These are phyloP conservation scores for Syncephalis fuscata DNA, from an alignment of 371 early-diverging fungal species.

Conservation along the genomic window DNA sequence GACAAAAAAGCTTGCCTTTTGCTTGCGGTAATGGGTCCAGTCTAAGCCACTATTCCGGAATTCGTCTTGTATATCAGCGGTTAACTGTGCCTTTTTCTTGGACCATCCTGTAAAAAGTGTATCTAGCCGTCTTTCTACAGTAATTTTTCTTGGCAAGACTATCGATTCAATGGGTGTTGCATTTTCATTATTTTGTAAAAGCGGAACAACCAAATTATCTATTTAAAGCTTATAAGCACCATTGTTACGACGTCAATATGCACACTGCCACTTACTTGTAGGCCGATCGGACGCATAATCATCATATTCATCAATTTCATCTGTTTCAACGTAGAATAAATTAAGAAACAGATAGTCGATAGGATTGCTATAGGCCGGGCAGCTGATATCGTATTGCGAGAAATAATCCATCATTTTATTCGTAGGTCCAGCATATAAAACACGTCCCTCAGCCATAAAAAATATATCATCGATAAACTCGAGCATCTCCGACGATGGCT, in stretches of 20 bases:
- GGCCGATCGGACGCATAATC: background rate
- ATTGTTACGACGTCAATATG: too few relatives aligned
- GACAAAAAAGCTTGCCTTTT: background rate
- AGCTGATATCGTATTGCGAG: slow-evolving; percentile 20
- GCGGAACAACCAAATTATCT: background rate
- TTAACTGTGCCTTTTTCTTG: too few relatives aligned
- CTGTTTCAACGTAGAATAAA: background rate
- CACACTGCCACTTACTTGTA: too few relatives aligned
- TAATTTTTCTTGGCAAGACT: background rate
- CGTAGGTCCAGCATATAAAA: slow-evolving; percentile 35
- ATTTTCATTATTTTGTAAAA: too few relatives aligned
- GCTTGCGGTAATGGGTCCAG: background rate
- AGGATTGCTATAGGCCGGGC: slow-evolving; percentile 47
- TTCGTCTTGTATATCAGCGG: too few relatives aligned
- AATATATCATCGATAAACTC: slow-evolving; percentile 23
- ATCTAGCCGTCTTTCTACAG: background rate
- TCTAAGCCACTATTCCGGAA: too few relatives aligned
- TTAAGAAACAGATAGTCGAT: slow-evolving; percentile 37
- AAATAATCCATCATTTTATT: slow-evolving; percentile 24
- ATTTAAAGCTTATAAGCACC: background rate
- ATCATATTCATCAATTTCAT: background rate
- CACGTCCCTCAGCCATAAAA: slow-evolving; percentile 25
- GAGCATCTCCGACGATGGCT: slow-evolving; percentile 22
- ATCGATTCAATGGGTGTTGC: background rate
- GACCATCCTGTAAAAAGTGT: background rate